phyloP scores from a whole-genome alignment of 352 stramenopile genomes.

The Thalassiosira sp. region DNA sequence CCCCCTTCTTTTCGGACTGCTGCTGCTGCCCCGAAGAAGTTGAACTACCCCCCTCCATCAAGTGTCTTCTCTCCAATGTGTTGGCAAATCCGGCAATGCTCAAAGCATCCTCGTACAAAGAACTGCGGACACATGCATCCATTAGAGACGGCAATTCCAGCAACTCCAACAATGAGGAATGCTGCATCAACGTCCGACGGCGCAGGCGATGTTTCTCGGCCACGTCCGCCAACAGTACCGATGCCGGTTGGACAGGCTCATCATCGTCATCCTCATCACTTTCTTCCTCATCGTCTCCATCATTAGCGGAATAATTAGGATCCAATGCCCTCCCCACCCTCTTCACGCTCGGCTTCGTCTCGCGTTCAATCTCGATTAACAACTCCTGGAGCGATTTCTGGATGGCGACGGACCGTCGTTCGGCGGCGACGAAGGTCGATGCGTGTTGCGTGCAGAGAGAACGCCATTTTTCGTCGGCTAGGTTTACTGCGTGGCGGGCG shows the following conservation, averaged over 20 bases:
- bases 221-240: conserved; percentile 55
- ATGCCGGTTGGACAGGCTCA: conserved; percentile 22
- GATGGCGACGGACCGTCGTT: conserved; percentile 63
- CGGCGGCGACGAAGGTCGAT: conserved; percentile 75
- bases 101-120: conserved; percentile 94
- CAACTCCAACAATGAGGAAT: conserved; percentile 90
- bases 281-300: conserved; percentile 37
- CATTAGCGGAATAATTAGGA: conserved; percentile 18
- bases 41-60: conserved; percentile 9
- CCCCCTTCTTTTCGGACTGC: not conserved
- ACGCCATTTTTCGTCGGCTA: conserved; percentile 72
- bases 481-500: conserved; percentile 59
- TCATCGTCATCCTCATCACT: conserved; percentile 34
- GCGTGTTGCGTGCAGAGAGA: conserved; percentile 73
- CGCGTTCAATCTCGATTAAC: conserved; percentile 38
- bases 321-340: conserved; percentile 52
- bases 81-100: conserved; percentile 93
- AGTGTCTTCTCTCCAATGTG: conserved; percentile 84
- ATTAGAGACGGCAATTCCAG: conserved; percentile 97
- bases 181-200: conserved; percentile 75
- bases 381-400: conserved; percentile 61
- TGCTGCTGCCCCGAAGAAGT: not conserved
- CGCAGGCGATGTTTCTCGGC: conserved; percentile 78
- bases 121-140: conserved; percentile 95
- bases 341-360: conserved; percentile 39